A percentile compares a stretch with the other conserved stretches of the same genome.
Evolutionary conservation across 2,329 filamentous ascomycete species (phyloP).

Genomic region (Paracamarosporium sp.): DNA sequence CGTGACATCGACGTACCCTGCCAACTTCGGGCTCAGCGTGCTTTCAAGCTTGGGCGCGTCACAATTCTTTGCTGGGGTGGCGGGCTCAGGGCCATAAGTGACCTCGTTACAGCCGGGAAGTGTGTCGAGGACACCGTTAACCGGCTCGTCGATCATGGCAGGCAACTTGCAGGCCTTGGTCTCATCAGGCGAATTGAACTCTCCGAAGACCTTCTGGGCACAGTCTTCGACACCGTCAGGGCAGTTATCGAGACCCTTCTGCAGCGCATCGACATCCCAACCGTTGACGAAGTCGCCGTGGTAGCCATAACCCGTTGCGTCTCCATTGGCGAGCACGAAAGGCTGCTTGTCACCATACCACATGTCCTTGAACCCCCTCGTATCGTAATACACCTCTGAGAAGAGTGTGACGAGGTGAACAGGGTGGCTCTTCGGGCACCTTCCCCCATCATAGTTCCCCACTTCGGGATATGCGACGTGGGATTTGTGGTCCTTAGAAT

Average conservation of each 20-base stretch:
- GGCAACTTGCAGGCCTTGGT: slow-evolving; percentile 58
- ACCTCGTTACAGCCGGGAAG: slow-evolving; percentile 66
- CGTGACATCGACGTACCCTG: slow-evolving; percentile 52
- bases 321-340: slow-evolving; percentile 70
- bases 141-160: slow-evolving; percentile 51
- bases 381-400: slow-evolving; percentile 64
- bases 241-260: slow-evolving; percentile 72
- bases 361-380: slow-evolving; percentile 57
- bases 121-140: slow-evolving; percentile 54
- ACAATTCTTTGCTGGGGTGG: slow-evolving; percentile 16
- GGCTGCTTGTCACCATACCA: slow-evolving; percentile 51
- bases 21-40: slow-evolving; percentile 53
- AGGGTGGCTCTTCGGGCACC: slow-evolving; percentile 61
- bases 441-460: slow-evolving; percentile 55
- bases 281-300: slow-evolving; percentile 76
- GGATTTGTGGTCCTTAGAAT: slow-evolving; percentile 66
- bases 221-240: slow-evolving; percentile 51
- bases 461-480: slow-evolving; percentile 66
- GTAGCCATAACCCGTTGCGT: slow-evolving; percentile 71
- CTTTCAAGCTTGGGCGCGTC: slow-evolving; percentile 15
- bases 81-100: slow-evolving; percentile 35
- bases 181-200: slow-evolving; percentile 48
- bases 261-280: slow-evolving; percentile 71
- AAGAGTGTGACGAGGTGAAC: slow-evolving; percentile 64
- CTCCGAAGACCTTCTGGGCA: slow-evolving; percentile 50